Base-by-base conservation (phyloP, 1,284 basidiomycete species). In the Trichosporon coremiiforme region DNA sequence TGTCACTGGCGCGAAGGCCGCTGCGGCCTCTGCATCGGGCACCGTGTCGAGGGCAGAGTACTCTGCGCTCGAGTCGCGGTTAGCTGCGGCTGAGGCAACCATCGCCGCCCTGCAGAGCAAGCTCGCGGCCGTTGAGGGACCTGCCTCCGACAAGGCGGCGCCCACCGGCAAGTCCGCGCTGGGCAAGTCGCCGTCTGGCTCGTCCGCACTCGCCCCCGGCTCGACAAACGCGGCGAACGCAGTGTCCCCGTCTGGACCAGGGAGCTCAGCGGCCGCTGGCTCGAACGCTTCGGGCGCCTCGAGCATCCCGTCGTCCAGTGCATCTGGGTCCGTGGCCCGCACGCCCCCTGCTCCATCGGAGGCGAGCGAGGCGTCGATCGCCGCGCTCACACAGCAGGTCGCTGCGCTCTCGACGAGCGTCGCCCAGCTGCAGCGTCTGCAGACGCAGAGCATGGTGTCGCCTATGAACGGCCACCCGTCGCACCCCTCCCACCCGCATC, bases 381-480 rank as follows among this genome's bases (percentile, higher is more conserved):
- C 88, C 9, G 87, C 89, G 63, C 90, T 95, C 53, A 90, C 91
- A 9, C 90, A 91, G 77, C 89, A 92, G 66, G 85, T 94, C 68
- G 90, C 90, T 75, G 91, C 90, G 13, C 85, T 95, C 72, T 94
- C 92, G 33, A 89, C 90, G 0, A 92, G 91, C n/a, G 92, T 95
- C 64, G 90, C 92, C 20, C 93, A 94, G 80, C 86, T 94, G 13
- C 76, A 79, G 71, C 73, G 77, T 0, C 72, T 79, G 12, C 78
- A 79, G 70, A 73, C 66, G 12, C 71, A 70, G 70, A 74, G 71
- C 50, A 50, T 66, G 31, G 38, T 15, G 22, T 60, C 66, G 17
- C 53, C 68, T 22, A 62, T 62, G 29, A 62, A 62, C 17, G 57
- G 29, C 6, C 57, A 62, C 55, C 55, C 55, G 15, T 38, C 36